Evolutionary conservation across 306 rosid species (phyloP), one percentile per base, ranked within the genome.

Genomic region (Begonia fuchsioides): DNA sequence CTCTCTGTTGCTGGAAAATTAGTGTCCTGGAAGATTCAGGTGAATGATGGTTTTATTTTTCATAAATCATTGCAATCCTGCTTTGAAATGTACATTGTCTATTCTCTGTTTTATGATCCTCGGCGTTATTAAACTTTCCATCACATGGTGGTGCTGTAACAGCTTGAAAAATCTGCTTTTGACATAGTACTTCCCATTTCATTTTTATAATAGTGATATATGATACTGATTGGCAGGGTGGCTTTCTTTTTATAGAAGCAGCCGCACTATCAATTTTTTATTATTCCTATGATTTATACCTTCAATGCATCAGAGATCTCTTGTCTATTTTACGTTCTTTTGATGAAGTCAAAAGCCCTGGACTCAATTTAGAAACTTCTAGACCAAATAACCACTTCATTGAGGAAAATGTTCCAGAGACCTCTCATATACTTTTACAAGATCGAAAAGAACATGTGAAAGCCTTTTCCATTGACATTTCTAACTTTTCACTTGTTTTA

Each of bases 1-100:
- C 64, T 81, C 69, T 81, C 76, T 64, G 48, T 88, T 53, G 90
- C 77, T 9, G 80, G 78, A 49, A 78, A 79, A 55, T 68, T 84
- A 44, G 60, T 78, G 64, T 64, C 69, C 68, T 84, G 80, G 76
- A 56, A 49, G 50, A 74, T 75, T 58, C 79, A 84, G 97, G 97
- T 88, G 65, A 78, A 6, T 81, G 58, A 44, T 64, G 65, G 19
- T 43, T 54, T 62, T 63, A 39, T 26, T 4, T 26, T 20, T 20
- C n/a, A n/a, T n/a, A 20, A 26, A 26, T 26, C 35, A 26, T 26
- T 26, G 35, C 35, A 26, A 26, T 26, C 35, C 35, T 26, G 35
- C 35, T 26, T 26, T 26, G 0, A 26, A 26, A 26, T 26, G 35
- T 5, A 26, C 1, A 0, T 26, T 4, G 35, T 26, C 7, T 26